These are phyloP conservation scores for Cryptococcus maquisensis DNA, from an alignment of 1,284 basidiomycete species.

Conservation along the genomic window DNA sequence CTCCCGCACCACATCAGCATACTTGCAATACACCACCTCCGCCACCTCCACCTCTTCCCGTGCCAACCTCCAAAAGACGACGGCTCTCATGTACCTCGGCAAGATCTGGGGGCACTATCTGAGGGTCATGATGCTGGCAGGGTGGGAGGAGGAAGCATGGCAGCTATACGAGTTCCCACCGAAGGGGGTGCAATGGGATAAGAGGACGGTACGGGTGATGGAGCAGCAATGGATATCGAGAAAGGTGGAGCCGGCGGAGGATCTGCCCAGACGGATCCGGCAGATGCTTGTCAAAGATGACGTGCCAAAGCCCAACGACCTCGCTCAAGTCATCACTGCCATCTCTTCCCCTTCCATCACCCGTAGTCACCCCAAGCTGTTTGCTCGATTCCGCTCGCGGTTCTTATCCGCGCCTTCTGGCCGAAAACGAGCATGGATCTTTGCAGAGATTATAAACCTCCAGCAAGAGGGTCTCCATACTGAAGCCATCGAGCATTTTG, in stretches of 20 bases:
- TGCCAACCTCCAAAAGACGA: constrained; percentile 7
- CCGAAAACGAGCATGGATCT: constrained; percentile 17
- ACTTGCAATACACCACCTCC: constrained; percentile 19
- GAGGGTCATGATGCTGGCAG: constrained; percentile 19
- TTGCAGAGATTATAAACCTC: constrained; percentile 29
- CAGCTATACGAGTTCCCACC: constrained; percentile 20
- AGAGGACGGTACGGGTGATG: constrained; percentile 13
- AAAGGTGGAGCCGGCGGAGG: background rate
- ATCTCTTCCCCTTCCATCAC: constrained; percentile 8
- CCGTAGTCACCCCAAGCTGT: constrained; percentile 3
- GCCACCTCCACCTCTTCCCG: constrained; percentile 14
- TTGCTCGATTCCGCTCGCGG: constrained; percentile 10
- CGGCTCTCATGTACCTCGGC: constrained; percentile 14
- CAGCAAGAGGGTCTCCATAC: constrained; percentile 12
- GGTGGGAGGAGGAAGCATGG: constrained; percentile 24
- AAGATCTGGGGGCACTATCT: constrained; percentile 32
- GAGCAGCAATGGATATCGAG: background rate
- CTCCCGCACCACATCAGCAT: constrained; percentile 11
- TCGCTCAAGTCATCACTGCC: constrained; percentile 14
- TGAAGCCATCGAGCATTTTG: constrained; percentile 23
- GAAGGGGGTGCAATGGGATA: constrained; percentile 12
- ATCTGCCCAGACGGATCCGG: background rate
- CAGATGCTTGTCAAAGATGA: background rate
- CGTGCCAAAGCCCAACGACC: constrained; percentile 6
- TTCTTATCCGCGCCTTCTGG: constrained; percentile 7